A percentile compares a stretch with the other conserved stretches of the same genome.
phyloP scores from a whole-genome alignment of 768 basidiomycete species.

The Tulasnella sp. region DNA sequence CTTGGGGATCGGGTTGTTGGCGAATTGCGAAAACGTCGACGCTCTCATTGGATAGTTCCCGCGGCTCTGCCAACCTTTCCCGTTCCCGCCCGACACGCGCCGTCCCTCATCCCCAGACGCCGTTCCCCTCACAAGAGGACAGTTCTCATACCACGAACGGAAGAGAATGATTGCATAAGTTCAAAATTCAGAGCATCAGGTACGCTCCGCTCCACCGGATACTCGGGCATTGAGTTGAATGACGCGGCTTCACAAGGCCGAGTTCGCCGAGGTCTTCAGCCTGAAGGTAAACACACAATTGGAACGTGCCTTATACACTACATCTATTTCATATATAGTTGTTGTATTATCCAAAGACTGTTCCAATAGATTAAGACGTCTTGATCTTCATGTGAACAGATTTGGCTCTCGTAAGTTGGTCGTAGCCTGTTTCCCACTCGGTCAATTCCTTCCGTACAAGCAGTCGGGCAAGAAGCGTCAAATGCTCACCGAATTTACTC shows the following conservation, averaged over 20 bases:
- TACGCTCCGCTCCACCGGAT: no score
- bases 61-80: not conserved
- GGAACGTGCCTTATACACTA: not conserved
- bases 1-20: conserved; percentile 2
- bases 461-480: conserved; percentile 16
- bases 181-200: no score
- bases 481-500: conserved; percentile 77
- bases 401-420: conserved; percentile 81
- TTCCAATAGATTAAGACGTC: not conserved
- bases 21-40: conserved; percentile 15
- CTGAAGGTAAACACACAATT: no score
- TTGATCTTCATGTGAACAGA: conserved; percentile 75
- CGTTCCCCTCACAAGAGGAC: no score
- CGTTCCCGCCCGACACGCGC: conserved; percentile 6
- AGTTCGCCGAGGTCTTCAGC: no score
- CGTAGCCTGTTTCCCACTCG: conserved; percentile 61
- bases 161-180: no score
- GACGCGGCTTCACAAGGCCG: no score
- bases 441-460: not conserved
- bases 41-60: conserved; percentile 20
- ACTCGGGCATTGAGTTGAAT: no score
- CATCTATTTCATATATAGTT: not conserved
- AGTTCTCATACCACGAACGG: no score
- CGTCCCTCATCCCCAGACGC: no score
- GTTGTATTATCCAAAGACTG: not conserved